Conservation (phyloP, 805 yeast species). For the Tetrapisispora taiwanensis region DNA sequence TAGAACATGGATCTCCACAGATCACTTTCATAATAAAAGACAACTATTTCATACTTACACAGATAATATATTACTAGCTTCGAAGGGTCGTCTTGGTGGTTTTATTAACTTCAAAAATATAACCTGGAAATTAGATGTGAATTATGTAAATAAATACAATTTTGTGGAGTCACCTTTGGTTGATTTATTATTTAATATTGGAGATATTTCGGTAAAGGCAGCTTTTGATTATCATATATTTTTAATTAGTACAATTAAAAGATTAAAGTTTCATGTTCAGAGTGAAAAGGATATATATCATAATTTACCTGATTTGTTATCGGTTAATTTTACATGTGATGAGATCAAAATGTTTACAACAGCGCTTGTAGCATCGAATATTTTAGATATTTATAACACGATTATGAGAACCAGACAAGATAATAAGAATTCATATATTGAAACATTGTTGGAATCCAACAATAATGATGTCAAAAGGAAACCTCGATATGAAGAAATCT, state of each 20-base stretch:
- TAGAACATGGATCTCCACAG: slow-evolving; percentile 56
- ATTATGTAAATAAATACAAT: slow-evolving; percentile 48
- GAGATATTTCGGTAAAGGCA: slow-evolving; percentile 44
- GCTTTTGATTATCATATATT: slow-evolving; percentile 84
- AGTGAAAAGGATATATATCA: slow-evolving; percentile 50
- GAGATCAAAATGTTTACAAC: slow-evolving; percentile 58
- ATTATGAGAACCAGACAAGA: slow-evolving; percentile 64
- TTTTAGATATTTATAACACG: slow-evolving; percentile 67
- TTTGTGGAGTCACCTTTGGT: slow-evolving; percentile 56
- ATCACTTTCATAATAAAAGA: slow-evolving; percentile 57
- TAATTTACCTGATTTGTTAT: slow-evolving; percentile 49
- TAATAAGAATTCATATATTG: slow-evolving; percentile 59
- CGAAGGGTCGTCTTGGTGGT: slow-evolving; percentile 80
- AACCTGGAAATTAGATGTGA: slow-evolving; percentile 52
- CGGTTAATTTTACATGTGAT: slow-evolving; percentile 40
- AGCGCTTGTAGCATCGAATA: slow-evolving; percentile 75
- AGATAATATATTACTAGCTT: slow-evolving; percentile 38
- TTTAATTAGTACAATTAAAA: slow-evolving; percentile 46
- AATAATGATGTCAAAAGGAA: slow-evolving; percentile 14
- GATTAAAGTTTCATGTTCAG: slow-evolving; percentile 44
- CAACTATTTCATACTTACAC: slow-evolving; percentile 60
- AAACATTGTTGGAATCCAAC: slow-evolving; percentile 57
- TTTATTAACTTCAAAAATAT: slow-evolving; percentile 39
- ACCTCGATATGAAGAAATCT: slow-evolving; percentile 23
- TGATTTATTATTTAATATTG: slow-evolving; percentile 47